Conservation (phyloP, 257 asterid genomes). For the Plectranthus barbatus region DNA sequence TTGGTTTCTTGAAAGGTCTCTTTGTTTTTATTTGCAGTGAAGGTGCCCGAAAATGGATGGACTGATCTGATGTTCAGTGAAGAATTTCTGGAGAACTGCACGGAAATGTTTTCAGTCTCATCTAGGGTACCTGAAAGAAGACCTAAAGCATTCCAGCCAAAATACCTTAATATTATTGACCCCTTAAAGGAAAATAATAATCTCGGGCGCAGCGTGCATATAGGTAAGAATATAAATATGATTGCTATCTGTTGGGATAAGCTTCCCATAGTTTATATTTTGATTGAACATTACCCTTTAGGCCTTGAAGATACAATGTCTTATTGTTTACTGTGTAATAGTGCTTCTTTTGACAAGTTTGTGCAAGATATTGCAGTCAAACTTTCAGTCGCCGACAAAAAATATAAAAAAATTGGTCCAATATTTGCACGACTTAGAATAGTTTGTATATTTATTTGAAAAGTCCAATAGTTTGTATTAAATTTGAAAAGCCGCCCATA, state of each 20-base stretch:
- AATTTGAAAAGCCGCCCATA: too few relatives aligned
- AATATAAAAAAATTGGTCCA: too few relatives aligned
- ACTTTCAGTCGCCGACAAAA: too few relatives aligned
- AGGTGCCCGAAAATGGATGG: conserved; percentile 35
- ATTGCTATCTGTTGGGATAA: background rate
- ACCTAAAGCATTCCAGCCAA: conserved; percentile 40
- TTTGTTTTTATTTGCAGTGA: conserved; percentile 32
- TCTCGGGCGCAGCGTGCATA: conserved; percentile 56
- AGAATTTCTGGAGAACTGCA: conserved; percentile 46
- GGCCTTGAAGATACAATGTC: background rate
- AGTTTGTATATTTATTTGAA: too few relatives aligned
- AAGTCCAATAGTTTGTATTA: background rate
- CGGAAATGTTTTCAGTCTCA: conserved; percentile 54
- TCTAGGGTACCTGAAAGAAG: conserved; percentile 33
- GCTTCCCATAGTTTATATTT: too few relatives aligned
- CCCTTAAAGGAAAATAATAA: conserved; percentile 68
- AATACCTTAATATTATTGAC: conserved; percentile 62
- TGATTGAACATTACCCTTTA: too few relatives aligned
- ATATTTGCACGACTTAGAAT: too few relatives aligned
- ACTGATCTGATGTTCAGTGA: conserved; percentile 37
- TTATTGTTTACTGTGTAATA: background rate
- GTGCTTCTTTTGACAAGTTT: too few relatives aligned
- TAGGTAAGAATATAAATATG: conserved; percentile 8
- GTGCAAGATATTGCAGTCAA: too few relatives aligned
- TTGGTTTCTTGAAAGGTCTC: background rate